These are phyloP conservation scores for Paecilomyces formosus DNA, from an alignment of 2,329 filamentous ascomycete genomes.

Conservation along the genomic window DNA sequence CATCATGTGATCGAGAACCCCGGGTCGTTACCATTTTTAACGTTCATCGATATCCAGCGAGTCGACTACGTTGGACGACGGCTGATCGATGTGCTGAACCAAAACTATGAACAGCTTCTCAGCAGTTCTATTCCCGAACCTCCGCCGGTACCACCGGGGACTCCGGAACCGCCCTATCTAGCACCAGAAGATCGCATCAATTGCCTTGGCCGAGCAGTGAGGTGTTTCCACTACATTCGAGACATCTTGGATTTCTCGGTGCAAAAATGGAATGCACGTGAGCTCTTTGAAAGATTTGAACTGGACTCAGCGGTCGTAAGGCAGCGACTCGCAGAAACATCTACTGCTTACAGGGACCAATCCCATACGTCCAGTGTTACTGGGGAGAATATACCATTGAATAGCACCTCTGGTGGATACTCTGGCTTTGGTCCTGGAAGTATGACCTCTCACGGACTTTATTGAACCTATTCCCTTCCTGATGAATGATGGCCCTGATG, in stretches of 20 bases:
- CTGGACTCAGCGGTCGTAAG: constrained; percentile 19
- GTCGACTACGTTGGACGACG: constrained; percentile 62
- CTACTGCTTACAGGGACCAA: constrained; percentile 1
- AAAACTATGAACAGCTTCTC: constrained; percentile 43
- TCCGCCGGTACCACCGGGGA: constrained; percentile 21
- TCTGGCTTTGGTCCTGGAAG: constrained; percentile 6
- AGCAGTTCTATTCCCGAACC: constrained; percentile 19
- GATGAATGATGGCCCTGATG: not conserved
- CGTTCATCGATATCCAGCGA: constrained; percentile 80
- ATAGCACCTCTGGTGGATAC: constrained; percentile 7
- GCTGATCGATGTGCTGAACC: constrained; percentile 49
- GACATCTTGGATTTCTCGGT: constrained; percentile 25
- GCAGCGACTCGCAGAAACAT: constrained; percentile 2
- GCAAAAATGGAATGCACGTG: constrained; percentile 26
- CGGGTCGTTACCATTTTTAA: constrained; percentile 61
- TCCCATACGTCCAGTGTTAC: constrained; percentile 8
- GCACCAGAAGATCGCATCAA: constrained; percentile 24
- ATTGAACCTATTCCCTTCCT: not conserved
- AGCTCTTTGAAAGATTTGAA: constrained; percentile 25
- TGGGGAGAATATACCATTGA: constrained; percentile 5
- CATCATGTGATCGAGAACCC: constrained; percentile 57
- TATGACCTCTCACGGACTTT: constrained; percentile 3
- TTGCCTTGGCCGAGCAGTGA: constrained; percentile 23
- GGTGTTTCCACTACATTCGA: constrained; percentile 23
- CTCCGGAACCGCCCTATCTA: constrained; percentile 23